Percentiles rank a stretch among this genome's conserved stretches.
Evolutionary conservation across 2,329 filamentous ascomycete species (phyloP).

Genomic region (Epichloe bromicola): DNA sequence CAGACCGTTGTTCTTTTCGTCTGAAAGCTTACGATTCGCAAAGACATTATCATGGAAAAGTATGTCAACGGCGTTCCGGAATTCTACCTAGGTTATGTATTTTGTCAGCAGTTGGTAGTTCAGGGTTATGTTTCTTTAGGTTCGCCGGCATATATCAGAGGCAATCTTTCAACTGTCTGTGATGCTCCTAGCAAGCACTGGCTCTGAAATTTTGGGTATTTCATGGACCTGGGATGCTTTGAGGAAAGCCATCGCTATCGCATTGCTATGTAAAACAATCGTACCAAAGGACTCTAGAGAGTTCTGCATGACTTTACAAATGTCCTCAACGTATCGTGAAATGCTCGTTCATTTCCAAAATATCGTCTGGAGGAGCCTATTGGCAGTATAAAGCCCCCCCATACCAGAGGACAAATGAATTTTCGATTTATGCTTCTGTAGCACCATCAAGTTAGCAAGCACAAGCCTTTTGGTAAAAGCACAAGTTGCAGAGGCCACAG

Average conservation of each 20-base stretch:
- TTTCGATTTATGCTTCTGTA: too few relatives aligned
- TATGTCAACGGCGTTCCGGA: constrained; percentile 3
- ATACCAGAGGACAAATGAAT: too few relatives aligned
- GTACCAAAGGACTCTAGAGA: not conserved
- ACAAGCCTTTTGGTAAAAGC: too few relatives aligned
- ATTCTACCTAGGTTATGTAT: not conserved
- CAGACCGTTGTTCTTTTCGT: not conserved
- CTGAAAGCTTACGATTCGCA: not conserved
- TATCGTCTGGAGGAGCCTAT: too few relatives aligned
- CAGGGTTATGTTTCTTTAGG: not conserved
- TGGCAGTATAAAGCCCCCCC: too few relatives aligned
- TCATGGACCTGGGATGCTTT: constrained; percentile 26
- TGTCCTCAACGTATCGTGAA: not conserved
- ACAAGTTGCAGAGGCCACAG: too few relatives aligned
- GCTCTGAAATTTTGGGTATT: not conserved
- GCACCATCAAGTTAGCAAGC: too few relatives aligned
- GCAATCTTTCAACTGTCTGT: not conserved
- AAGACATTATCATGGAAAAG: not conserved
- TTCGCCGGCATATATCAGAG: not conserved
- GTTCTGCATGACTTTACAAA: not conserved
- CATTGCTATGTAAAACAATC: constrained; percentile 3
- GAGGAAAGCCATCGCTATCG: constrained; percentile 15
- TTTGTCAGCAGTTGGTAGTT: not conserved
- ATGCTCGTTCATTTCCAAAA: not conserved
- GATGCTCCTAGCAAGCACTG: not conserved